Conservation (phyloP, 768 basidiomycete genomes). For the Collybia sordida region DNA sequence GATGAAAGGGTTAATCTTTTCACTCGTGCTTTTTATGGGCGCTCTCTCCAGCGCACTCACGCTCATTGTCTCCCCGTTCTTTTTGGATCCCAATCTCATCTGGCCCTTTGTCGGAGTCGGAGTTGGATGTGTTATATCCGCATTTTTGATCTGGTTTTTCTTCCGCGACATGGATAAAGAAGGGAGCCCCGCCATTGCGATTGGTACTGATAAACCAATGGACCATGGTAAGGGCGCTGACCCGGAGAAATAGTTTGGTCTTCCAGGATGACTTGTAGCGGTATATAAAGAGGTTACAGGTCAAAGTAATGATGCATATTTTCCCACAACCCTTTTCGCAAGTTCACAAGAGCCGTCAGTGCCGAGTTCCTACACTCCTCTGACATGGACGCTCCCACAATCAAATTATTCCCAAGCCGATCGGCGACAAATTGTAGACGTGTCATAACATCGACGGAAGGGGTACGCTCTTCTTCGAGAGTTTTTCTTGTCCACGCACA, state of each 20-base stretch:
- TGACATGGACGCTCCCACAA: slow-evolving; percentile 1
- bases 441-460: too few species aligned
- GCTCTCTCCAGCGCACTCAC: slow-evolving; percentile 31
- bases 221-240: slow-evolving; percentile 1
- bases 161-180: slow-evolving; percentile 24
- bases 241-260: slow-evolving; percentile 3
- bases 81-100: slow-evolving; percentile 33
- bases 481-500: background rate
- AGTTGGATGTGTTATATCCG: slow-evolving; percentile 19
- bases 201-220: slow-evolving; percentile 16
- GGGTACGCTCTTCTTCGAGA: too few species aligned
- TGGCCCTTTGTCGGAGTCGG: slow-evolving; percentile 28
- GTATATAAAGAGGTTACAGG: background rate
- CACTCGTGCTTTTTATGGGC: slow-evolving; percentile 30
- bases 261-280: background rate
- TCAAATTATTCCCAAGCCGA: too few species aligned
- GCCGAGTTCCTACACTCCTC: background rate
- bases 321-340: background rate
- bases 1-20: slow-evolving; percentile 43
- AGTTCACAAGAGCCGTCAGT: background rate
- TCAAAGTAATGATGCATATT: slow-evolving; percentile 7
- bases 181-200: slow-evolving; percentile 14
- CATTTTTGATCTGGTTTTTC: slow-evolving; percentile 18
- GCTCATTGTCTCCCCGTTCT: slow-evolving; percentile 30
- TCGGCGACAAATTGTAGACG: too few species aligned